Percentiles rank a stretch among this genome's conserved stretches.
These are phyloP conservation scores for Fomitiporia mediterranea DNA, from an alignment of 1,284 basidiomycete genomes.

Conservation along the genomic window DNA sequence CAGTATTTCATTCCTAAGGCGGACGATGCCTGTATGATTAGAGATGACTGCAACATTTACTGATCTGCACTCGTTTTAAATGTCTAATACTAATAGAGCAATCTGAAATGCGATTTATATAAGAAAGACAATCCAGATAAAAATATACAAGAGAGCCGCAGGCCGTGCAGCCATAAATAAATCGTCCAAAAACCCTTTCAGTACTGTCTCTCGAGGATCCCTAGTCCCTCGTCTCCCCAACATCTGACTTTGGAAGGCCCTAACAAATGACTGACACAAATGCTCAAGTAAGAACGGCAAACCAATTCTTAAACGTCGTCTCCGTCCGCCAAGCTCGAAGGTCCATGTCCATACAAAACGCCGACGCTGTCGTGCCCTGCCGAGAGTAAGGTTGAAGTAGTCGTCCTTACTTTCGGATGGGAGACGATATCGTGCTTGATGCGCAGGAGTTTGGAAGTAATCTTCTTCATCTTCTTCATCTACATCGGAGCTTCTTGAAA, in stretches of 20 bases:
- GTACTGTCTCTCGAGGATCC: not conserved
- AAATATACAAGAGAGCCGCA: not conserved
- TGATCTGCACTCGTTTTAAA: too few species aligned
- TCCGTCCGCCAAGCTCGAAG: constrained; percentile 13
- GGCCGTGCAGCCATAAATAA: not conserved
- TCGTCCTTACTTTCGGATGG: not conserved
- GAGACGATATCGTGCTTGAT: not conserved
- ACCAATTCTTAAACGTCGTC: constrained; percentile 13
- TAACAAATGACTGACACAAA: not conserved
- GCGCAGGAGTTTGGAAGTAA: not conserved
- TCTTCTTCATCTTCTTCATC: constrained; percentile 5
- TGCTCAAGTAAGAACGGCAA: constrained; percentile 8
- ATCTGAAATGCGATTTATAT: not conserved
- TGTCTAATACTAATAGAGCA: not conserved
- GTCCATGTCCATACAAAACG: constrained; percentile 12
- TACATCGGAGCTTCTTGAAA: not conserved
- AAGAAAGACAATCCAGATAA: not conserved
- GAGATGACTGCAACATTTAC: too few species aligned
- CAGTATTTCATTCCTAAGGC: too few species aligned
- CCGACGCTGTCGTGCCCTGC: not conserved
- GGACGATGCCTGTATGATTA: too few species aligned
- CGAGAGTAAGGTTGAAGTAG: not conserved
- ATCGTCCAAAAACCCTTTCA: not conserved
- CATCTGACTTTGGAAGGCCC: not conserved
- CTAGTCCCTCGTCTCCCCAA: not conserved